Evolutionary conservation across 441 rosid species (phyloP).

Genomic region (Arabidopsis hybrid): DNA sequence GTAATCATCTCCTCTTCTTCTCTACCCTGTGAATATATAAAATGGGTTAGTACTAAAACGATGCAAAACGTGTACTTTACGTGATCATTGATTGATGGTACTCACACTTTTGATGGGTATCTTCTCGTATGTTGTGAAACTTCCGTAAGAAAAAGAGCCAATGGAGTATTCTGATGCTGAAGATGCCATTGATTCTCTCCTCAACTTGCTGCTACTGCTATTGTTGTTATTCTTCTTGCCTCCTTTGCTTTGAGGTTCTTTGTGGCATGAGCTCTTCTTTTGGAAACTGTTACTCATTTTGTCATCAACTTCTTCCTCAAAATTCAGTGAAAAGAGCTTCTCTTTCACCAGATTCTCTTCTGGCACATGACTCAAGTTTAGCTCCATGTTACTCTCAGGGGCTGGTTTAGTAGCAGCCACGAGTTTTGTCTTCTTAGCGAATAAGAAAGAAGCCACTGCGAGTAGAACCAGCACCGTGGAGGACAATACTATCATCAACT

Average conservation of each 20-base stretch:
- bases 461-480: constrained; percentile 49
- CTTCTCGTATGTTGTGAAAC: constrained; percentile 86
- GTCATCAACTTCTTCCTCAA: constrained; percentile 46
- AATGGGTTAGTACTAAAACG: neutral
- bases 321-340: constrained; percentile 44
- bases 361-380: neutral
- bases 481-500: constrained; percentile 36
- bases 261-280: too few species aligned
- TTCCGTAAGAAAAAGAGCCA: constrained; percentile 72
- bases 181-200: constrained; percentile 71
- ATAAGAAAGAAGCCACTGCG: constrained; percentile 50
- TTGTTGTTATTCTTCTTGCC: constrained; percentile 46
- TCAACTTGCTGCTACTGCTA: constrained; percentile 40
- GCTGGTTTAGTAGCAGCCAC: constrained; percentile 13
- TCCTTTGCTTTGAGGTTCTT: neutral
- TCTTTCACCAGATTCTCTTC: constrained; percentile 33
- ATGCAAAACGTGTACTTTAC: neutral
- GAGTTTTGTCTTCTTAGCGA: constrained; percentile 45
- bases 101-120: constrained; percentile 52
- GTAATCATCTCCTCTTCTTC: constrained; percentile 62
- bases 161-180: constrained; percentile 62
- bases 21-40: constrained; percentile 45
- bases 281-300: constrained; percentile 54
- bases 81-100: neutral
- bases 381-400: neutral